These are phyloP conservation scores for Alternaria sp. DNA, from an alignment of 2,329 filamentous ascomycete genomes.

Conservation along the genomic window DNA sequence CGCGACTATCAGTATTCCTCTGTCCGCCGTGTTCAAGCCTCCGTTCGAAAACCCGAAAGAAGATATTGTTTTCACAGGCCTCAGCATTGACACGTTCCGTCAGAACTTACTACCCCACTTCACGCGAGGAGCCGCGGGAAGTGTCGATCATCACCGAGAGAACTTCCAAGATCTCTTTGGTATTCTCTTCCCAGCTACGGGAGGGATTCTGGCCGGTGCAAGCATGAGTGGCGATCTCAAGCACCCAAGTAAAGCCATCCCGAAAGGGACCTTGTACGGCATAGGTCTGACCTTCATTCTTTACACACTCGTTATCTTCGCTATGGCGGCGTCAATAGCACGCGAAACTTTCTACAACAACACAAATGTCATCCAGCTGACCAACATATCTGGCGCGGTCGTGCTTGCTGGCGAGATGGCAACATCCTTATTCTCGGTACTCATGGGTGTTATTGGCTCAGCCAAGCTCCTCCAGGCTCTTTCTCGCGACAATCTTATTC, in stretches of 20 bases:
- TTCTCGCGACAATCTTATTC: conserved; percentile 77
- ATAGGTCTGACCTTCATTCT: conserved; percentile 76
- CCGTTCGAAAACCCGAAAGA: conserved; percentile 70
- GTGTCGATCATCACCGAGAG: conserved; percentile 66
- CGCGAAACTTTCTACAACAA: conserved; percentile 75
- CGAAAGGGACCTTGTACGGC: conserved; percentile 80
- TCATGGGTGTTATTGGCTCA: conserved; percentile 87
- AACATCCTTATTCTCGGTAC: conserved; percentile 80
- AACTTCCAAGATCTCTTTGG: conserved; percentile 85
- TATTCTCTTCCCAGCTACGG: conserved; percentile 78
- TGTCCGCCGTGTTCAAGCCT: conserved; percentile 72
- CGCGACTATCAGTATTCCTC: conserved; percentile 79
- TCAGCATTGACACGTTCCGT: conserved; percentile 71
- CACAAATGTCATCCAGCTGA: conserved; percentile 80
- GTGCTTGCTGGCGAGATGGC: conserved; percentile 84
- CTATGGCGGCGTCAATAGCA: conserved; percentile 78
- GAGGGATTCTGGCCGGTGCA: conserved; percentile 70
- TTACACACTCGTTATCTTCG: conserved; percentile 77
- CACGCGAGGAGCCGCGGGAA: conserved; percentile 67
- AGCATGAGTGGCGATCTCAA: conserved; percentile 89
- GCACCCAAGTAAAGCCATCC: conserved; percentile 83
- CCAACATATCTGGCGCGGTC: conserved; percentile 75
- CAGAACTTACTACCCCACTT: conserved; percentile 75
- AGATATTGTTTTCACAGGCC: conserved; percentile 77
- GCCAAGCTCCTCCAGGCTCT: conserved; percentile 86